Evolutionary conservation across 164 flowering plant genomes (phyloP), one percentile per base, ranked within the genome.

Genomic region (Saururus chinensis): DNA sequence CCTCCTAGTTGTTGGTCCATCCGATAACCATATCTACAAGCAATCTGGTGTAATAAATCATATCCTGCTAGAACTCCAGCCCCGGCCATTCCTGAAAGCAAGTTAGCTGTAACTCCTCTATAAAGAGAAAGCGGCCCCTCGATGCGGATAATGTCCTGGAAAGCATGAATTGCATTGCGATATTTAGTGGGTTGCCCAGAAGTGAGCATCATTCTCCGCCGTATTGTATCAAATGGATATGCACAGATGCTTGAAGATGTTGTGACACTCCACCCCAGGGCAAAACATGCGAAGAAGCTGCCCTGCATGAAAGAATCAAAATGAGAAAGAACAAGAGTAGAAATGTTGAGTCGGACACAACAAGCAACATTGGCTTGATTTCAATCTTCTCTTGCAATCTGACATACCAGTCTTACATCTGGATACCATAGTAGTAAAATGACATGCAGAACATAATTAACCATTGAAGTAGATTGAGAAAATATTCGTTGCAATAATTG

Each of bases 181-280:
- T 95, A 89, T 80, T 89, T 89, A n/a, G 66, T 37, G 3, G 85
- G 78, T 48, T 89, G 93, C 62, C 99, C 99, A 35, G 99, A 91
- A 7, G 98, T 95, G 52, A 95, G 75, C 99, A 95, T 95, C 97
- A 95, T 91, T 81, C 99, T 82, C 42, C 96, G 74, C 14, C 96
- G 77, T 25, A 89, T 11, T 12, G 97, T 91, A 74, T 95, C 96
- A 65, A 95, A 91, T 13, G 96, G 99, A 68, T 95, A 91, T 16
- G 99, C 97, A 75, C 90, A 91, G 13, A 91, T 77, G 53, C 96
- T 96, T 30, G 97, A 87, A 61, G 84, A 67, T 11, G 88, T 86
- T 26, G 96, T 89, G 40, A 91, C 72, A 63, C 95, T 85, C 98
- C 99, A 95, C 51, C 99, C 98, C 71, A 91, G 69, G 23, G 84